phyloP scores from a whole-genome alignment of 2,329 filamentous ascomycete genomes.

The Fusarium decemcellulare region DNA sequence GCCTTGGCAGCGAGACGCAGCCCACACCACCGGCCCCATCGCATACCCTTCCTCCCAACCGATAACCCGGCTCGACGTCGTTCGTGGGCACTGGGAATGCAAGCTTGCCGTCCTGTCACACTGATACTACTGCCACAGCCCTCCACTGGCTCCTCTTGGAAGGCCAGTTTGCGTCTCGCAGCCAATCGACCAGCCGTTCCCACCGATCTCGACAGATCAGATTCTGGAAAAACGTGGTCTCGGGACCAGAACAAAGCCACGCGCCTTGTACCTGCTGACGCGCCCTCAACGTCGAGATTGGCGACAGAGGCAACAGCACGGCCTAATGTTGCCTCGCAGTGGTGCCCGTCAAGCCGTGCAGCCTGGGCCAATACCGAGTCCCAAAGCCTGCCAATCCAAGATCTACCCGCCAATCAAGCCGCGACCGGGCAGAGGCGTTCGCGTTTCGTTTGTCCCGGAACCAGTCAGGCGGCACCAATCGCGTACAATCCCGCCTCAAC shows the following conservation, averaged over 20 bases:
- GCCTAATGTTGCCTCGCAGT: conserved; percentile 1
- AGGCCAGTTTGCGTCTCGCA: conserved; percentile 18
- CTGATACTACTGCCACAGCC: conserved; percentile 32
- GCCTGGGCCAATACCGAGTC: conserved; percentile 29
- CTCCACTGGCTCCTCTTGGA: conserved; percentile 22
- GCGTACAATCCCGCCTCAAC: conserved; percentile 47
- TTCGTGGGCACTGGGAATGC: conserved; percentile 29
- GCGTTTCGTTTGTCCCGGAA: conserved; percentile 42
- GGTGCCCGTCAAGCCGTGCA: conserved; percentile 16
- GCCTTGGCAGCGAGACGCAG: conserved; percentile 18
- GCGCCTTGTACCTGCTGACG: conserved; percentile 36
- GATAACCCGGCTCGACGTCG: conserved; percentile 25
- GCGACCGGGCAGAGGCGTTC: conserved; percentile 33
- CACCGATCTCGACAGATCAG: conserved; percentile 36
- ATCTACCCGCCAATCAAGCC: conserved; percentile 43
- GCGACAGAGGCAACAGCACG: conserved; percentile 7
- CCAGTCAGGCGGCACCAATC: conserved; percentile 49
- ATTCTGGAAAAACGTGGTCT: conserved; percentile 39
- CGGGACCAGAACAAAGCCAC: conserved; percentile 37
- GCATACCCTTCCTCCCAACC: conserved; percentile 20
- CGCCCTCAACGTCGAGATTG: conserved; percentile 23
- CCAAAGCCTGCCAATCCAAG: conserved; percentile 32
- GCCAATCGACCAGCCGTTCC: conserved; percentile 25
- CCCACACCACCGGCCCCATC: conserved; percentile 12
- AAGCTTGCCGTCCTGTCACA: conserved; percentile 35